Evolutionary conservation across 495 filamentous ascomycete genomes (phyloP).

Genomic region (Apodospora peruviana): DNA sequence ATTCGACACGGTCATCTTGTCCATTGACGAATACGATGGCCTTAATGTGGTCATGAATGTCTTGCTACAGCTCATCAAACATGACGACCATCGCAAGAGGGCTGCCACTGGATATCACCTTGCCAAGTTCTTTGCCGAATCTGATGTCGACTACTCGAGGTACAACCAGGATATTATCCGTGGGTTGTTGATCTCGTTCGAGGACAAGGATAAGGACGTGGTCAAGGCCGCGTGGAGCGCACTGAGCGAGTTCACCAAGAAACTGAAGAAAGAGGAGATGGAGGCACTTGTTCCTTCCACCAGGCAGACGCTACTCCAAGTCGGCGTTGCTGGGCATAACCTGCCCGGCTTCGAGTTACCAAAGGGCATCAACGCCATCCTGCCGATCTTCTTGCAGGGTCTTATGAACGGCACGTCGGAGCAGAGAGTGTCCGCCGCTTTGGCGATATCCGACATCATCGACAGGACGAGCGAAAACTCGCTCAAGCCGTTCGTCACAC

Average conservation of each 20-base stretch:
- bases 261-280: slow-evolving; percentile 96
- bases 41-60: slow-evolving; percentile 92
- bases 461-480: slow-evolving; percentile 81
- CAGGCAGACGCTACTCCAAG: slow-evolving; percentile 73
- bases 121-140: slow-evolving; percentile 77
- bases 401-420: slow-evolving; percentile 92
- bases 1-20: slow-evolving; percentile 82
- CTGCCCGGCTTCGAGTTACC: slow-evolving; percentile 87
- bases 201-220: slow-evolving; percentile 75
- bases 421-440: slow-evolving; percentile 82
- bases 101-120: slow-evolving; percentile 72
- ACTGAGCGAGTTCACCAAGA: slow-evolving; percentile 78
- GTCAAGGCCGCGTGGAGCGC: slow-evolving; percentile 92
- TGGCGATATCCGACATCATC: slow-evolving; percentile 92
- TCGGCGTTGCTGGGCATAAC: slow-evolving; percentile 80
- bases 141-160: slow-evolving; percentile 82
- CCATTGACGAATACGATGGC: slow-evolving; percentile 93
- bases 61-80: slow-evolving; percentile 78
- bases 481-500: slow-evolving; percentile 88
- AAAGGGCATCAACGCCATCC: slow-evolving; percentile 93
- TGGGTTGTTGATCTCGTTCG: slow-evolving; percentile 82
- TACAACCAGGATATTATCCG: slow-evolving; percentile 95
- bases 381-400: slow-evolving; percentile 96
- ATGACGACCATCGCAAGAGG: slow-evolving; percentile 84
- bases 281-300: slow-evolving; percentile 86